A percentile compares a stretch with the other conserved stretches of the same genome.
These are phyloP conservation scores for Aspergillus ibericus DNA, from an alignment of 2,329 filamentous ascomycete genomes.

Conservation along the genomic window DNA sequence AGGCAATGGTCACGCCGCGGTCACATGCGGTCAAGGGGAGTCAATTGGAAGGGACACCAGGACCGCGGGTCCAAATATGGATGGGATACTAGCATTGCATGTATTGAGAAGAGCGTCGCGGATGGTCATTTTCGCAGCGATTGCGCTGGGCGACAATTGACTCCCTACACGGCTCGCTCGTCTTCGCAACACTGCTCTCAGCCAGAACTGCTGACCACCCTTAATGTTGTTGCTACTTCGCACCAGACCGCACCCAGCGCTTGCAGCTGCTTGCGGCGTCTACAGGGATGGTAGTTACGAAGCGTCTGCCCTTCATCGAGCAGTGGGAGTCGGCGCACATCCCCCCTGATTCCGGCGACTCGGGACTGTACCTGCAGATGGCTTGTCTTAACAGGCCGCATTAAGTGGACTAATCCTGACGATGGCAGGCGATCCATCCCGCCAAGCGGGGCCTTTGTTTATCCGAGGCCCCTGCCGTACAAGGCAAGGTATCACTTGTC, in stretches of 20 bases:
- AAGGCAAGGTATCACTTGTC: slow-evolving; percentile 1
- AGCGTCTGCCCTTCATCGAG: not conserved
- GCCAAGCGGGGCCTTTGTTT: not conserved
- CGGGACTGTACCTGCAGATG: slow-evolving; percentile 4
- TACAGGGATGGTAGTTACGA: not conserved
- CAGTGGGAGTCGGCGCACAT: not conserved
- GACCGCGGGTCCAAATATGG: slow-evolving; percentile 1
- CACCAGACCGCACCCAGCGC: not conserved
- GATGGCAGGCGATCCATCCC: not conserved
- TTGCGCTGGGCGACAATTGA: not conserved
- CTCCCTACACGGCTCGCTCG: not conserved
- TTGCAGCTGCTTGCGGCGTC: not conserved
- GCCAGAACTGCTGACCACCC: not conserved
- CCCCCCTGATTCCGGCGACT: slow-evolving; percentile 6
- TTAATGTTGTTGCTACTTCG: not conserved
- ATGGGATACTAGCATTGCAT: not conserved
- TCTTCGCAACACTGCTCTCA: not conserved
- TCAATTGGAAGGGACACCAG: not conserved
- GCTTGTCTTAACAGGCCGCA: not conserved
- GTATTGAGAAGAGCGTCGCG: not conserved
- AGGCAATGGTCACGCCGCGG: not conserved
- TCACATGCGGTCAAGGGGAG: slow-evolving; percentile 3
- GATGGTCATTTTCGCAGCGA: not conserved
- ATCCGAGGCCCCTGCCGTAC: not conserved
- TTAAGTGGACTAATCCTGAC: not conserved